These are phyloP conservation scores for Aethionema arabicum DNA, from an alignment of 345 rosid species.

Conservation along the genomic window DNA sequence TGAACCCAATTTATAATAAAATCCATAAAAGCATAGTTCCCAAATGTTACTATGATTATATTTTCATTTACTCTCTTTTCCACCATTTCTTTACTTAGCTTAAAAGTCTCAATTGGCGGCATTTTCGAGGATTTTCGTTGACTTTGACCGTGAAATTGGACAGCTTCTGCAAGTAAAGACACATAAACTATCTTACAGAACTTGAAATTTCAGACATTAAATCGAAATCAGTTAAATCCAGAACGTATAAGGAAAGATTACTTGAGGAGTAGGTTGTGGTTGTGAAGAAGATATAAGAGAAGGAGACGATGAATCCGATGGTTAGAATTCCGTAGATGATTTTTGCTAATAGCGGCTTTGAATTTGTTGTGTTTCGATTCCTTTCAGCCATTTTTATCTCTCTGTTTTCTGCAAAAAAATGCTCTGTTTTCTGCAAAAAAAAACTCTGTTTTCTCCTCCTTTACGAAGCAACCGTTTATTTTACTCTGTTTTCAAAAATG, in stretches of 20 bases:
- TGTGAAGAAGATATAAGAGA: conserved; percentile 81
- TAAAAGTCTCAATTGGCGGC: conserved; percentile 73
- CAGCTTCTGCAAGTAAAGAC: too few species aligned
- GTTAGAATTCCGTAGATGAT: conserved; percentile 71
- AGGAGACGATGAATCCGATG: conserved; percentile 68
- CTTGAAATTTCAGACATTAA: conserved; percentile 16
- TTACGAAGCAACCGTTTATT: too few species aligned
- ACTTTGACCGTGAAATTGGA: too few species aligned
- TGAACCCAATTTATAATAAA: conserved; percentile 94
- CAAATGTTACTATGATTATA: conserved; percentile 85
- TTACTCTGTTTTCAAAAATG: too few species aligned
- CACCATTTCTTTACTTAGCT: conserved; percentile 65
- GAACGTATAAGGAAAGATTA: too few species aligned
- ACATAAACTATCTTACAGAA: conserved; percentile 2
- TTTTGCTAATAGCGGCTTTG: conserved; percentile 78
- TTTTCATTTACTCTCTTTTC: conserved; percentile 68
- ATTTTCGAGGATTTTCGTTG: conserved; percentile 44
- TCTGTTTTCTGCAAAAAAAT: too few species aligned
- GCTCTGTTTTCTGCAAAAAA: too few species aligned
- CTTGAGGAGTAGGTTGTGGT: conserved; percentile 54
- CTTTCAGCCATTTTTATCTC: conserved; percentile 45
- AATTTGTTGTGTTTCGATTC: conserved; percentile 59
- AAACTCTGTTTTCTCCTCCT: too few species aligned
- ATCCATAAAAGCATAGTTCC: conserved; percentile 96
- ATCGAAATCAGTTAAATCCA: too few species aligned